phyloP scores from a whole-genome alignment of 495 filamentous ascomycete genomes.

The Aspergillus avenaceus region DNA sequence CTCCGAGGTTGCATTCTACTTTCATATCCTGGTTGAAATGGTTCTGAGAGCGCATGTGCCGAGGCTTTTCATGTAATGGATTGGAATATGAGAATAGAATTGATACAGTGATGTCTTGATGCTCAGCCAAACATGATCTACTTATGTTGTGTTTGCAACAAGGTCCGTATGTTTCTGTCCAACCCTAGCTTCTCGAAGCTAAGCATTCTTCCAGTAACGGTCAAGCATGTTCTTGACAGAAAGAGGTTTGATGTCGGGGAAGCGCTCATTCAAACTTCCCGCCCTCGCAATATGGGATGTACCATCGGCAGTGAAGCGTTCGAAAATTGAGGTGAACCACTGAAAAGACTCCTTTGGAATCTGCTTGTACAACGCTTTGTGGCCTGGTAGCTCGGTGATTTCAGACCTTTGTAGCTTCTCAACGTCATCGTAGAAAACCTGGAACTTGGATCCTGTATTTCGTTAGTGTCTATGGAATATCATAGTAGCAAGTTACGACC shows the following conservation, averaged over 20 bases:
- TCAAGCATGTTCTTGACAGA: slow-evolving; percentile 28
- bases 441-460: slow-evolving; percentile 32
- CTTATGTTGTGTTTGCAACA: too few relatives aligned
- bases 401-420: slow-evolving; percentile 35
- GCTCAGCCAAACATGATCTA: not conserved
- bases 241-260: slow-evolving; percentile 31
- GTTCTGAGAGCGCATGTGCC: not conserved
- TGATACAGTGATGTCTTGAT: not conserved
- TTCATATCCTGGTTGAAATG: not conserved
- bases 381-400: slow-evolving; percentile 38
- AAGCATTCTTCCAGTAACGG: slow-evolving; percentile 9
- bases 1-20: too few relatives aligned
- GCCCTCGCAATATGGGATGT: slow-evolving; percentile 17
- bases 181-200: too few relatives aligned
- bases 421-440: slow-evolving; percentile 31
- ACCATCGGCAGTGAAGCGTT: slow-evolving; percentile 8
- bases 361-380: slow-evolving; percentile 24
- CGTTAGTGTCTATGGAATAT: too few relatives aligned
- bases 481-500: too few relatives aligned
- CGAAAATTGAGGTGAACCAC: slow-evolving; percentile 27
- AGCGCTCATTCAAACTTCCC: slow-evolving; percentile 28
- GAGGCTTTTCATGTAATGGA: not conserved
- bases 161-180: too few relatives aligned
- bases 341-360: slow-evolving; percentile 32
- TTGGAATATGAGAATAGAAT: not conserved